phyloP scores from a whole-genome alignment of 169 alveolate genomes.

The Plasmodium yoelii region DNA sequence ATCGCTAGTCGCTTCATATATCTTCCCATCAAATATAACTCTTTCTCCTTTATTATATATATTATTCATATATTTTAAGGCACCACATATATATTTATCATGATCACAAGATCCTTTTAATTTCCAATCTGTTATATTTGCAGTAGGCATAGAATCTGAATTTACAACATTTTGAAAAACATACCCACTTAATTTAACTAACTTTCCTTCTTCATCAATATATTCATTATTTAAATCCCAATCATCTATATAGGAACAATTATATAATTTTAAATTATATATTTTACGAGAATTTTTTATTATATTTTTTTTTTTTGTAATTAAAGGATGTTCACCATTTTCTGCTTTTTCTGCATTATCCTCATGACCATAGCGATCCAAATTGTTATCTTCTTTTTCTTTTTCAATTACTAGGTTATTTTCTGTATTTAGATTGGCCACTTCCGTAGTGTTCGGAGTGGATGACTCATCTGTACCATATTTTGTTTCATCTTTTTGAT shows the following conservation, averaged over 20 bases:
- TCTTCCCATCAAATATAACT: conserved; percentile 60
- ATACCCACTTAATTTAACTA: conserved; percentile 73
- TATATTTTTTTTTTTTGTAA: conserved; percentile 35
- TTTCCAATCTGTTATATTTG: conserved; percentile 74
- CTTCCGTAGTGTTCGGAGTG: too few relatives aligned
- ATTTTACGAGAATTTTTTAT: conserved; percentile 69
- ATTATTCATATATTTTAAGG: conserved; percentile 61
- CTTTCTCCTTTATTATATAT: conserved; percentile 70
- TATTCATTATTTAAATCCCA: conserved; percentile 74
- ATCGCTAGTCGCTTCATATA: conserved; percentile 67
- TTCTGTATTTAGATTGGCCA: not conserved
- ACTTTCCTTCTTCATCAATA: conserved; percentile 60
- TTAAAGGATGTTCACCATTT: conserved; percentile 16
- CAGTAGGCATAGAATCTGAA: conserved; percentile 73
- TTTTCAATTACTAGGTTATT: conserved; percentile 11
- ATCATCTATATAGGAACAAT: conserved; percentile 65
- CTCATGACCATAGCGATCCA: conserved; percentile 7
- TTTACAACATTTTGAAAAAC: conserved; percentile 63
- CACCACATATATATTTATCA: conserved; percentile 76
- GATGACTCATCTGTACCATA: not conserved
- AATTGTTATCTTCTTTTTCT: conserved; percentile 50
- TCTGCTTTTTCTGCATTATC: conserved; percentile 7
- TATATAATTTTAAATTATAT: conserved; percentile 50
- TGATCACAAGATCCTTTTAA: conserved; percentile 64
- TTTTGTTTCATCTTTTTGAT: not conserved